Conservation (phyloP, 768 basidiomycete genomes). For the Phallus indusiatus region DNA sequence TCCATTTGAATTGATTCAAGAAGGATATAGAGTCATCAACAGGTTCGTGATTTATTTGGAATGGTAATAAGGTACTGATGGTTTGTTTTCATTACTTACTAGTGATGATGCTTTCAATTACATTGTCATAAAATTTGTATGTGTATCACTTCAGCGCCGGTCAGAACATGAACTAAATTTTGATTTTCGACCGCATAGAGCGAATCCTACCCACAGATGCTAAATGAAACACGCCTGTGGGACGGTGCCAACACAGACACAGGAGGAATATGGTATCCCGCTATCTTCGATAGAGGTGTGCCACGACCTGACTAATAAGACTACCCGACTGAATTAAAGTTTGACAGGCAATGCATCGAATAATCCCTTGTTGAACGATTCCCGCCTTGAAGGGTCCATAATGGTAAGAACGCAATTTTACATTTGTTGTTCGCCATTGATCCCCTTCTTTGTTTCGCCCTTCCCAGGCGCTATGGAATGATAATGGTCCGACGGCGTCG, state of each 20-base stretch:
- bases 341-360: slow-evolving; percentile 18
- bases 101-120: slow-evolving; percentile 19
- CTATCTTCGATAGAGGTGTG: not conserved
- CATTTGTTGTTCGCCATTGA: not conserved
- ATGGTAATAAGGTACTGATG: not conserved
- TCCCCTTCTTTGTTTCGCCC: not conserved
- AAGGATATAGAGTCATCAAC: slow-evolving; percentile 20
- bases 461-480: slow-evolving; percentile 18
- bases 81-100: not conserved
- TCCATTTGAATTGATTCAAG: slow-evolving; percentile 16
- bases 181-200: not conserved
- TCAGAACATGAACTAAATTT: not conserved
- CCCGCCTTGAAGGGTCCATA: slow-evolving; percentile 18
- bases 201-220: slow-evolving; percentile 24
- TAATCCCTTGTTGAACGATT: slow-evolving; percentile 15
- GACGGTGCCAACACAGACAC: slow-evolving; percentile 19
- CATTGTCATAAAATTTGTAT: slow-evolving; percentile 20
- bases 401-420: slow-evolving; percentile 10
- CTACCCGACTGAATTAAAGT: not conserved
- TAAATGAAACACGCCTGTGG: slow-evolving; percentile 23
- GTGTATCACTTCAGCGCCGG: not conserved
- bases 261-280: slow-evolving; percentile 1
- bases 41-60: not conserved
- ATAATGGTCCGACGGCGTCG: slow-evolving; percentile 20
- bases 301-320: not conserved